Percentiles rank a stretch among this genome's conserved stretches.
phyloP scores from a whole-genome alignment of 108 stramenopile genomes.

The Pseudonitzschia multiseries region DNA sequence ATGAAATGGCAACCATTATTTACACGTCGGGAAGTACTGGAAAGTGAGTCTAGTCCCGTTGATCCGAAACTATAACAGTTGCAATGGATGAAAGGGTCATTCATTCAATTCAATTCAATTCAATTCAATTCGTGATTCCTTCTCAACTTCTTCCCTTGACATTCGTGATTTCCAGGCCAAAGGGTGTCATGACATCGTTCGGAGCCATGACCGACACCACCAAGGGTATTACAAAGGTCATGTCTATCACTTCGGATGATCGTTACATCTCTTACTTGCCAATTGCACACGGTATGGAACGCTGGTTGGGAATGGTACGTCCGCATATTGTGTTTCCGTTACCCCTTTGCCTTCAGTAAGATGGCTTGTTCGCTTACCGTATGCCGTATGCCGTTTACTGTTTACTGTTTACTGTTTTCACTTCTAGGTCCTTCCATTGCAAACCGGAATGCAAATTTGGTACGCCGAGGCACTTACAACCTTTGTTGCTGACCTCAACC shows the following conservation, averaged over 20 bases:
- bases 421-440: constrained; percentile 49
- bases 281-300: constrained; percentile 82
- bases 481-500: constrained; percentile 71
- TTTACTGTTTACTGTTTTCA: not conserved
- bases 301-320: constrained; percentile 66
- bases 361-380: not conserved
- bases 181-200: constrained; percentile 81
- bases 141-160: not conserved
- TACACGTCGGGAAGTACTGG: constrained; percentile 82
- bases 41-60: constrained; percentile 36
- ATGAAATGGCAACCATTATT: constrained; percentile 82
- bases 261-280: constrained; percentile 76
- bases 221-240: constrained; percentile 44
- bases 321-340: not conserved
- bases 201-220: constrained; percentile 57
- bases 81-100: not conserved
- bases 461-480: constrained; percentile 69
- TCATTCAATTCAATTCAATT: no score
- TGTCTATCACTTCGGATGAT: constrained; percentile 58
- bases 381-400: not conserved
- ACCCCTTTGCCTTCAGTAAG: not conserved
- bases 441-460: constrained; percentile 52
- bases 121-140: no score
- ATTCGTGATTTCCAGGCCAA: constrained; percentile 45
- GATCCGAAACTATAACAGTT: not conserved